Conservation (phyloP, 1,139 yeast species). For the Candida labiduridarum region DNA sequence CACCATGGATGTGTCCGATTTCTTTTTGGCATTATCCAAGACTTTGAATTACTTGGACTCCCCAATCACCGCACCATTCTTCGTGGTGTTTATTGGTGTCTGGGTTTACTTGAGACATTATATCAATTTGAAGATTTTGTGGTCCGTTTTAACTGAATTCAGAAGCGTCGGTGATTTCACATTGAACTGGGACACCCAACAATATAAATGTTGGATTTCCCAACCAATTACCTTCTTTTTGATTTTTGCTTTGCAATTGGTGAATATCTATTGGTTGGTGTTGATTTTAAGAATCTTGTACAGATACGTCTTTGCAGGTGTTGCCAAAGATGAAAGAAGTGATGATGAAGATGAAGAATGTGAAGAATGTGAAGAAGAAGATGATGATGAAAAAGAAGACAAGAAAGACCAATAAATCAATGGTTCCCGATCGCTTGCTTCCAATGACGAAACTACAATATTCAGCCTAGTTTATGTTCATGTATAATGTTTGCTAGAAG, state of each 20-base stretch:
- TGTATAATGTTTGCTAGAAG: neutral
- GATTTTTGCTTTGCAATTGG: constrained; percentile 78
- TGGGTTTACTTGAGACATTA: constrained; percentile 94
- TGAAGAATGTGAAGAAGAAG: constrained; percentile 28
- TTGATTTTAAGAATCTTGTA: constrained; percentile 77
- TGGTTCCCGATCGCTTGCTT: neutral
- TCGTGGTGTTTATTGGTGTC: constrained; percentile 61
- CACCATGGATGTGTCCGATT: constrained; percentile 95
- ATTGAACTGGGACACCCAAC: constrained; percentile 88
- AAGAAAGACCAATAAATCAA: constrained; percentile 23
- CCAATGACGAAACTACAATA: neutral
- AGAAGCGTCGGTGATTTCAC: constrained; percentile 79
- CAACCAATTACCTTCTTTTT: constrained; percentile 84
- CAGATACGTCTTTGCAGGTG: constrained; percentile 62
- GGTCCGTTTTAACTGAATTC: constrained; percentile 89
- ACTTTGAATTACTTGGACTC: constrained; percentile 82
- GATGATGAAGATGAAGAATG: constrained; percentile 67
- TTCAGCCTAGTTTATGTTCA: neutral
- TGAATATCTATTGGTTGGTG: constrained; percentile 85
- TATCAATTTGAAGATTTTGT: constrained; percentile 74
- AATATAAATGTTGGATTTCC: constrained; percentile 94
- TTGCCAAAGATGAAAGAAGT: constrained; percentile 81
- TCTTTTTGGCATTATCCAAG: constrained; percentile 82
- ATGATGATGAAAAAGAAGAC: constrained; percentile 14
- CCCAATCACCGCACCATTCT: constrained; percentile 61